phyloP scores from a whole-genome alignment of 441 rosid species.

The Jatropha podagrica region DNA sequence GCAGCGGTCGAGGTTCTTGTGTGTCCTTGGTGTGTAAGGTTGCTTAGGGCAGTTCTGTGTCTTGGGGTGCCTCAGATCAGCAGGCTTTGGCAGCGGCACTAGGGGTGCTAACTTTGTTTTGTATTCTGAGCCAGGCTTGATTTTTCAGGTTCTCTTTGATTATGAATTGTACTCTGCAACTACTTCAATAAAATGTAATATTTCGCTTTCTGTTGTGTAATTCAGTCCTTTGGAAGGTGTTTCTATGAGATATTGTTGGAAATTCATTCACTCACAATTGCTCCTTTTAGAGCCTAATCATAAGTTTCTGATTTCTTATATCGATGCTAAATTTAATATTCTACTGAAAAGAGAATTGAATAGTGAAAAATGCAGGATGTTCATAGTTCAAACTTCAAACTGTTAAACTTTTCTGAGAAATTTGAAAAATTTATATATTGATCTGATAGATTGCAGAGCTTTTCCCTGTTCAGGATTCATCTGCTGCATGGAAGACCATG shows the following conservation, averaged over 20 bases:
- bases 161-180: slow-evolving; percentile 35
- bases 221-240: background rate
- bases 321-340: background rate
- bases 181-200: slow-evolving; percentile 13
- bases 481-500: too few species aligned
- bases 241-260: background rate
- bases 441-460: too few species aligned
- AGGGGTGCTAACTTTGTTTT: slow-evolving; percentile 22
- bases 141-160: slow-evolving; percentile 31
- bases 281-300: too few species aligned
- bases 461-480: too few species aligned
- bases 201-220: background rate
- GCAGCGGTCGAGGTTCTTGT: background rate
- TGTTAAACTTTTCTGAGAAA: too few species aligned
- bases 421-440: too few species aligned
- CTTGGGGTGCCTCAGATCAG: slow-evolving; percentile 25
- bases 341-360: too few species aligned
- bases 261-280: background rate
- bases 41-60: slow-evolving; percentile 30
- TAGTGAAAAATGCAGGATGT: too few species aligned
- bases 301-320: background rate
- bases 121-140: slow-evolving; percentile 28
- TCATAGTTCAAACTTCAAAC: too few species aligned
- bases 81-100: slow-evolving; percentile 24
- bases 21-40: slow-evolving; percentile 17